Evolutionary conservation across 805 yeast genomes (phyloP), one percentile per base, ranked within the genome.

Genomic region (Teunomyces stri): DNA sequence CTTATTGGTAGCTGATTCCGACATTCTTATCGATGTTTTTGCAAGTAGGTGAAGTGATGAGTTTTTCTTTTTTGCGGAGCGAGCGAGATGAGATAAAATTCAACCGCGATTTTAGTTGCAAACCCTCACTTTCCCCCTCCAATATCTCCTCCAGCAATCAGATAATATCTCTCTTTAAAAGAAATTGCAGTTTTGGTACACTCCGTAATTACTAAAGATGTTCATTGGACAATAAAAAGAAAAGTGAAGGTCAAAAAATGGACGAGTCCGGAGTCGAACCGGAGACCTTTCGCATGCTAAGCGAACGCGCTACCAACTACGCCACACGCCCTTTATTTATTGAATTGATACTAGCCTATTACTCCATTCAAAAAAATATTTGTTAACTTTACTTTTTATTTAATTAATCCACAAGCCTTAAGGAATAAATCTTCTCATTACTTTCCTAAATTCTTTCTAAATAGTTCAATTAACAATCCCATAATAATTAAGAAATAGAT

Each of bases 261-360:
- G 84, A 79, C 84, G 81, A 80, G 84, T 78, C 80, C 79, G 84
- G 85, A 80, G 75, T 80, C 81, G 85, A 80, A 79, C 84, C 84
- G 80, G 80, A 79, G 85, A 80, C 86, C 85, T 81, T 79, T 79
- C 82, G 79, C 85, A 80, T 80, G 85, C 84, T 79, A 81, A 80
- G 85, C 80, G 82, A 79, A 78, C 85, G 85, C 85, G 85, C 85
- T 81, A 81, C 86, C 85, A 79, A 81, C 86, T 81, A 78, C 86
- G 85, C 85, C 86, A 81, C 84, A 81, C 82, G 85, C 86, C 56
- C 55, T 35, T 20, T 20, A 16, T 6, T 21, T 21, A 21, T 1
- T 6, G 7, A 21, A 6, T 21, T 21, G 7, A 21, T 6, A 21
- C 25, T 21, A 4, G 20, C 20, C 3, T 18, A 18, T 4, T 18